Evolutionary conservation across 345 rosid species (phyloP).

Genomic region (Boechera divaricarpa): DNA sequence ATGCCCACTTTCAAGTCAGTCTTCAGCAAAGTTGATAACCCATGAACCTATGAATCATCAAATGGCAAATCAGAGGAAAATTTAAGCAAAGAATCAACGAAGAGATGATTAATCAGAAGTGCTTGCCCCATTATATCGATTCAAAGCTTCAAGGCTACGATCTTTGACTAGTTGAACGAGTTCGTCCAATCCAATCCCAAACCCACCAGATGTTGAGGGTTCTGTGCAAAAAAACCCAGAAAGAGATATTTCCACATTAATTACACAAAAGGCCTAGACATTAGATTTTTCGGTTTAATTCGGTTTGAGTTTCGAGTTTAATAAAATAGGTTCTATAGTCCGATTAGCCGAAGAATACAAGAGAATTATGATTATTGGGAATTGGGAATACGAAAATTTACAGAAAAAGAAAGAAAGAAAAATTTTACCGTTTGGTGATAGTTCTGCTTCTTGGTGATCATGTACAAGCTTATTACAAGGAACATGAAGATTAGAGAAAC

Average conservation of each 20-base stretch:
- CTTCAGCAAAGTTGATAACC: conserved; percentile 58
- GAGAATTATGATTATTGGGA: too few relatives aligned
- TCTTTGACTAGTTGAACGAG: conserved; percentile 63
- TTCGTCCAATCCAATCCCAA: conserved; percentile 58
- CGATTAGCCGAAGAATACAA: background rate
- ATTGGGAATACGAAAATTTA: too few relatives aligned
- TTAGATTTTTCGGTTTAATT: background rate
- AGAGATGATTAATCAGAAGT: background rate
- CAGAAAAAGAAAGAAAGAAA: too few relatives aligned
- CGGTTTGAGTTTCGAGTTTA: background rate
- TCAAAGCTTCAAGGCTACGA: conserved; percentile 54
- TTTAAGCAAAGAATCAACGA: background rate
- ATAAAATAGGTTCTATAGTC: background rate
- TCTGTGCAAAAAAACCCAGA: background rate
- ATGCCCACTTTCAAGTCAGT: conserved; percentile 61
- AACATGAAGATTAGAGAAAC: too few relatives aligned
- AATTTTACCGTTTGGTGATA: background rate
- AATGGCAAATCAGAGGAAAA: background rate
- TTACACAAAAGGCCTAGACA: too few relatives aligned
- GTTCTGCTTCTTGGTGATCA: background rate
- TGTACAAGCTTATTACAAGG: background rate
- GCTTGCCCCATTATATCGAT: conserved; percentile 63
- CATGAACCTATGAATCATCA: conserved; percentile 53
- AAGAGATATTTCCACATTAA: too few relatives aligned
- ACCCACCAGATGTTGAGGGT: conserved; percentile 49